Percentiles rank a stretch among this genome's conserved stretches.
These are phyloP conservation scores for Barnettozyma sucrosica DNA, from an alignment of 805 yeast species.

Conservation along the genomic window DNA sequence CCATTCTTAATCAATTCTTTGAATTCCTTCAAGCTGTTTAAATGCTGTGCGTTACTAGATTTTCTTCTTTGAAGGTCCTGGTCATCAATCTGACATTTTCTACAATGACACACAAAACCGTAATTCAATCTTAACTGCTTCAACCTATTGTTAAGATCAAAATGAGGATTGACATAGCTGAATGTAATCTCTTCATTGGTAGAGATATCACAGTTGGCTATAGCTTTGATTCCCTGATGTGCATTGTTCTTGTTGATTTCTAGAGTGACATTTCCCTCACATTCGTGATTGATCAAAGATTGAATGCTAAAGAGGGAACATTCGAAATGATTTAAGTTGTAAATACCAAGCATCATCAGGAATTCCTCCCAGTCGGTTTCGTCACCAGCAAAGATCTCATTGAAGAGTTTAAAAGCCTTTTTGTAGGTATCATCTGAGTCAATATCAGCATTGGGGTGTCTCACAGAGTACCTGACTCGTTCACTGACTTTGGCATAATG, in stretches of 20 bases:
- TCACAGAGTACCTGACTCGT: conserved; percentile 48
- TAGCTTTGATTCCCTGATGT: conserved; percentile 49
- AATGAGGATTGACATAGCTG: conserved; percentile 63
- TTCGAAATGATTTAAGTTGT: conserved; percentile 67
- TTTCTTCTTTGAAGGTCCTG: conserved; percentile 40
- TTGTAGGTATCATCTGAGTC: conserved; percentile 2
- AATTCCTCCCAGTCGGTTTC: conserved; percentile 46
- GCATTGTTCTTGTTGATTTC: conserved; percentile 35
- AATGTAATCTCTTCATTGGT: conserved; percentile 65
- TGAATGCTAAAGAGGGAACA: conserved; percentile 56
- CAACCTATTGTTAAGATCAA: conserved; percentile 56
- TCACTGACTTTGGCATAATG: conserved; percentile 70
- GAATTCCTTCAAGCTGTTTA: conserved; percentile 29
- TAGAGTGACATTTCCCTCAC: conserved; percentile 65
- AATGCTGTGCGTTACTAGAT: conserved; percentile 29
- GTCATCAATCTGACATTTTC: conserved; percentile 55
- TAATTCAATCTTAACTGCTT: conserved; percentile 64
- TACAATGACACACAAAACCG: conserved; percentile 73
- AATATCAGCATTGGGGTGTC: conserved; percentile 3
- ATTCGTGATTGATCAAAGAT: conserved; percentile 71
- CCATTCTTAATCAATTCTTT: conserved; percentile 40
- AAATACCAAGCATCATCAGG: conserved; percentile 59
- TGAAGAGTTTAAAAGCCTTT: conserved; percentile 46
- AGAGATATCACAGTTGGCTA: conserved; percentile 51
- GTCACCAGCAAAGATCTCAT: conserved; percentile 38